phyloP scores from a whole-genome alignment of 1,284 basidiomycete species.

The Rugosomyces carneus region DNA sequence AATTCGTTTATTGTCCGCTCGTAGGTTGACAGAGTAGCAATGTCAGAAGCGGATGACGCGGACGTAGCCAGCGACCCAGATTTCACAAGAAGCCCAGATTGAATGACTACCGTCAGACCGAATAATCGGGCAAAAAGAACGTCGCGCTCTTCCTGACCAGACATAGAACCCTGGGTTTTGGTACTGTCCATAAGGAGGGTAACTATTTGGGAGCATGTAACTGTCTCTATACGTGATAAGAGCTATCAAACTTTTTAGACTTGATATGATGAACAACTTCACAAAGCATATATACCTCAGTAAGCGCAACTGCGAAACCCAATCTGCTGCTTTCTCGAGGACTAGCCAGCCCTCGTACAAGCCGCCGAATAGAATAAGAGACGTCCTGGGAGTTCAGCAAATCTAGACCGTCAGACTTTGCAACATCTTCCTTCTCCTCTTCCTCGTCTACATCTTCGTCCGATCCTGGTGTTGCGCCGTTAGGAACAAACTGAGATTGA shows the following conservation, averaged over 20 bases:
- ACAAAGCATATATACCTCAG: conserved; percentile 69
- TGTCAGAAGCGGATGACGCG: conserved; percentile 43
- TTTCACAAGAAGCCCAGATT: conserved; percentile 74
- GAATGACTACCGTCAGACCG: conserved; percentile 77
- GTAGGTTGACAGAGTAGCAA: conserved; percentile 59
- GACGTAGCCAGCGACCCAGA: conserved; percentile 46
- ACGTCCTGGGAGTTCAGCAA: conserved; percentile 80
- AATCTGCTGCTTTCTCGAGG: conserved; percentile 89
- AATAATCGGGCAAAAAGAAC: conserved; percentile 90
- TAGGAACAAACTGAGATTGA: conserved; percentile 56
- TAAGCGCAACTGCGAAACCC: conserved; percentile 93
- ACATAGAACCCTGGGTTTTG: conserved; percentile 66
- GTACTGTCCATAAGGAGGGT: conserved; percentile 67
- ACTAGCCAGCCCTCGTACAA: conserved; percentile 85
- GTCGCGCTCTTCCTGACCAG: conserved; percentile 90
- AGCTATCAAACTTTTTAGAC: conserved; percentile 43
- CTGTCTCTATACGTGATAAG: conserved; percentile 71
- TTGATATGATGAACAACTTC: conserved; percentile 3
- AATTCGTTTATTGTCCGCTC: conserved; percentile 61
- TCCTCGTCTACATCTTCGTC: conserved; percentile 49
- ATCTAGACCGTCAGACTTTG: conserved; percentile 49
- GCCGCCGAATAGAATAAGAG: conserved; percentile 79
- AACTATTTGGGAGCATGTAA: conserved; percentile 75
- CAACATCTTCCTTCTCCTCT: conserved; percentile 42
- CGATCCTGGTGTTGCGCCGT: conserved; percentile 37